Evolutionary conservation across 1,284 basidiomycete species (phyloP), one percentile per base, ranked within the genome.

Genomic region (Somion occarium): DNA sequence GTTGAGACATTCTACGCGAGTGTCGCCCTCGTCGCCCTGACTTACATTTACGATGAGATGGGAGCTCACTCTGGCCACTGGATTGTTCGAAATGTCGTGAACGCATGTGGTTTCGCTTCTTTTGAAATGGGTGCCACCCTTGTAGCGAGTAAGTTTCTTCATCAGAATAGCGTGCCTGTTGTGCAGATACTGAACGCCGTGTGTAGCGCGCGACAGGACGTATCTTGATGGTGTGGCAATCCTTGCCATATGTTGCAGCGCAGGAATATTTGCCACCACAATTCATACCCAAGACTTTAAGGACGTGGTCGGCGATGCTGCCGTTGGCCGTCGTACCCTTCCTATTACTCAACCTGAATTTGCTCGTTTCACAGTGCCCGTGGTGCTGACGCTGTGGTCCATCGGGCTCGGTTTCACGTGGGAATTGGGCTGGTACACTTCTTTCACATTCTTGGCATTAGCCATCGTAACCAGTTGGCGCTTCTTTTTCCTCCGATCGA

Each of bases 111-210:
- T 30, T 74, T 68, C 37, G 69, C 65, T 2, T 58, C 64, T 13
- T 62, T 68, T 9, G 70, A 76, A 52, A 54, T 65, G 2, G 73
- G 73, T 0, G 68, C 71, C 1, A 73, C 69, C 3, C 57, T 70
- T 15, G 52, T 67, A n/a, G 66, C 69, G 9, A 59, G 74, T 71
- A 53, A 50, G 20, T 48, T 5, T 68, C 34, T 38, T 53, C 30
- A 7, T 15, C 7, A 7, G 30, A 34, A 34, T 34, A 34, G 7
- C n/a, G n/a, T n/a, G n/a, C n/a, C n/a, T n/a, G n/a, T n/a, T n/a
- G n/a, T n/a, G n/a, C n/a, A n/a, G n/a, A n/a, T n/a, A n/a, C n/a
- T 25, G n/a, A 19, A 38, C 38, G 4, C 39, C 15, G 7, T 43
- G 18, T 47, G 37, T 30, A 44, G 19, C 39, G 13, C 20, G 18